Percentiles rank a stretch among this genome's conserved stretches.
phyloP scores from a whole-genome alignment of 345 rosid genomes.

The Turnera subulata region DNA sequence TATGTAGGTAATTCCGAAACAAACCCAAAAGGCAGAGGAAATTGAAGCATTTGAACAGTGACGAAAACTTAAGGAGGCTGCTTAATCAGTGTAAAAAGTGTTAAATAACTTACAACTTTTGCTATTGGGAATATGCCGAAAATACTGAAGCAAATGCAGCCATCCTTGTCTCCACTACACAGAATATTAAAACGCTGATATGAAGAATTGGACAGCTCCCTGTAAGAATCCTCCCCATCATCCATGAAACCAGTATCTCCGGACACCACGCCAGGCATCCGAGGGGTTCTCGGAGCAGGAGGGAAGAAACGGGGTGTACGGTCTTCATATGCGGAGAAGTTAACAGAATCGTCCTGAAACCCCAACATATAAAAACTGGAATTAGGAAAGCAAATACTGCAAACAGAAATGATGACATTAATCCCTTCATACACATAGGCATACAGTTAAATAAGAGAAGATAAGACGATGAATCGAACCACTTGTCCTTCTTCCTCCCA shows the following conservation, averaged over 20 bases:
- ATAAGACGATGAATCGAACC: constrained; percentile 33
- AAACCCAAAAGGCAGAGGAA: not conserved
- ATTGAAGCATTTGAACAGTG: too few relatives aligned
- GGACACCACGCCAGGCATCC: constrained; percentile 68
- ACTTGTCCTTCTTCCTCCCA: constrained; percentile 76
- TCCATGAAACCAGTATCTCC: constrained; percentile 83
- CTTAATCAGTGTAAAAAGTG: too few relatives aligned
- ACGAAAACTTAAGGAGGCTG: too few relatives aligned
- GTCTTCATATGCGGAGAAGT: constrained; percentile 54
- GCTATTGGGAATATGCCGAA: constrained; percentile 94
- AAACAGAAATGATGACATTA: too few relatives aligned
- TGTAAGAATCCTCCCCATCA: constrained; percentile 75
- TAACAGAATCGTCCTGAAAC: constrained; percentile 46
- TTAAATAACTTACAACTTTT: constrained; percentile 60
- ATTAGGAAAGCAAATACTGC: too few relatives aligned
- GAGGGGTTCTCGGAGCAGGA: constrained; percentile 84
- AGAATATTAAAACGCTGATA: constrained; percentile 80
- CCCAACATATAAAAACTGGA: too few relatives aligned
- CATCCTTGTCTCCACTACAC: constrained; percentile 83
- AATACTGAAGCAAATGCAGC: constrained; percentile 76
- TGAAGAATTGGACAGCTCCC: constrained; percentile 70
- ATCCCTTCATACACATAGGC: too few relatives aligned
- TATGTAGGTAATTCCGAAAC: not conserved
- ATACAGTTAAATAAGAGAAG: not conserved
- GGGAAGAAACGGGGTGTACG: constrained; percentile 87